Conservation (phyloP, 2,329 filamentous ascomycete genomes). For the Sporothrix curviconia region DNA sequence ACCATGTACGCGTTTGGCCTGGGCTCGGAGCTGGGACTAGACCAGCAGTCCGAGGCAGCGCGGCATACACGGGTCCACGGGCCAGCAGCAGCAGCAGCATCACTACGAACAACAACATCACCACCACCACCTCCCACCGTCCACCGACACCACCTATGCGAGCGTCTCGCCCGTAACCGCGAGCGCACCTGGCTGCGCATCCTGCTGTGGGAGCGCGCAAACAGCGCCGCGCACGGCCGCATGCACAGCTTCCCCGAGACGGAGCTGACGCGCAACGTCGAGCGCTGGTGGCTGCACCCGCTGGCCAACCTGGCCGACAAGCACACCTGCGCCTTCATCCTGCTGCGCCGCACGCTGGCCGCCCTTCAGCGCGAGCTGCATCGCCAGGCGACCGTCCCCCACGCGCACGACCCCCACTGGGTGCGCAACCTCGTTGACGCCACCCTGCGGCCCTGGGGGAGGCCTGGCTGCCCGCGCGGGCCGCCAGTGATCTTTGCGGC, state of each 20-base stretch:
- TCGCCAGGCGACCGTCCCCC: not conserved
- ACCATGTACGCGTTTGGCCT: conserved; percentile 1
- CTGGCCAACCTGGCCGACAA: not conserved
- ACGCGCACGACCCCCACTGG: not conserved
- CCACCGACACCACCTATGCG: no score
- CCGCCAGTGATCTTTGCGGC: no score
- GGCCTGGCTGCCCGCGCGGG: not conserved
- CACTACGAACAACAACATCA: not conserved
- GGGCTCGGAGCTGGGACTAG: not conserved
- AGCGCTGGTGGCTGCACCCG: not conserved
- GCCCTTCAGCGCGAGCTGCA: not conserved
- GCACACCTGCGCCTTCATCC: not conserved
- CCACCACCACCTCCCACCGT: not conserved
- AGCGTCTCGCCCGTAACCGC: not conserved
- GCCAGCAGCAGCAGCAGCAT: not conserved
- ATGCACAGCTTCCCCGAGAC: conserved; percentile 4
- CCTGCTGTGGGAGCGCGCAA: not conserved
- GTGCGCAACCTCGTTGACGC: not conserved
- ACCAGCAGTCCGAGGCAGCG: not conserved
- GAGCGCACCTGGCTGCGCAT: not conserved
- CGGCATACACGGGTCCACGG: no score
- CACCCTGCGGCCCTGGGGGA: not conserved
- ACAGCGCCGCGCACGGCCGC: not conserved
- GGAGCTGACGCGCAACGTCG: not conserved
- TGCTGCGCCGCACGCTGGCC: not conserved